A percentile compares a stretch with the other conserved stretches of the same genome.
phyloP scores from a whole-genome alignment of 176 grass and related monocot genomes.

The Oryza brachyantha region DNA sequence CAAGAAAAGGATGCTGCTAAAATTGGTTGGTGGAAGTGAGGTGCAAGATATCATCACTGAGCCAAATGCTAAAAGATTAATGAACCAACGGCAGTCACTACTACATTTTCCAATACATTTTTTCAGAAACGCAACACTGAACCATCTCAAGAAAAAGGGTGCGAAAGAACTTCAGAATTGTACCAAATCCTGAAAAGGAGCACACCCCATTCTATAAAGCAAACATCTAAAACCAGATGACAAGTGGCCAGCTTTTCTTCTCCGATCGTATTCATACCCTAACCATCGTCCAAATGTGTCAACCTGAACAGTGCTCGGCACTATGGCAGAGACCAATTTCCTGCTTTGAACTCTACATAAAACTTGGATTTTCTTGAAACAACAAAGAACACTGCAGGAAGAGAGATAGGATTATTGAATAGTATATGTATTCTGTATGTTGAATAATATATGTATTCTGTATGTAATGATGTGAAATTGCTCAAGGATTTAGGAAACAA shows the following conservation, averaged over 20 bases:
- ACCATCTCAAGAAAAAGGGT: background rate
- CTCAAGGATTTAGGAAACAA: background rate
- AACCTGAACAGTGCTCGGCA: background rate
- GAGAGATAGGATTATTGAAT: background rate
- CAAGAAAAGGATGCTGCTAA: background rate
- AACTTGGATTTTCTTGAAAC: constrained; percentile 82
- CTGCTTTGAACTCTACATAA: constrained; percentile 67
- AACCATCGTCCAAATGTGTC: background rate
- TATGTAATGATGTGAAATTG: background rate
- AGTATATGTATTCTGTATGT: background rate
- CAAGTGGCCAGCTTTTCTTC: background rate
- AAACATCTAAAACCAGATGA: background rate
- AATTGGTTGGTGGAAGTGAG: background rate
- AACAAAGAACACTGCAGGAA: constrained; percentile 76
- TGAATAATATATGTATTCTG: no score
- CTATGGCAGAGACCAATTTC: constrained; percentile 78
- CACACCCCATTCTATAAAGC: background rate
- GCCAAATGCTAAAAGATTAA: background rate
- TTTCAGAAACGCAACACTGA: background rate
- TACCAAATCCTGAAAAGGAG: background rate
- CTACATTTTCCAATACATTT: background rate
- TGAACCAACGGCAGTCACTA: background rate
- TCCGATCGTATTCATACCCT: background rate
- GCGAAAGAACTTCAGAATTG: background rate
- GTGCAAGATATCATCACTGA: background rate